phyloP scores from a whole-genome alignment of 2,329 filamentous ascomycete species.

The Venturia asperata region DNA sequence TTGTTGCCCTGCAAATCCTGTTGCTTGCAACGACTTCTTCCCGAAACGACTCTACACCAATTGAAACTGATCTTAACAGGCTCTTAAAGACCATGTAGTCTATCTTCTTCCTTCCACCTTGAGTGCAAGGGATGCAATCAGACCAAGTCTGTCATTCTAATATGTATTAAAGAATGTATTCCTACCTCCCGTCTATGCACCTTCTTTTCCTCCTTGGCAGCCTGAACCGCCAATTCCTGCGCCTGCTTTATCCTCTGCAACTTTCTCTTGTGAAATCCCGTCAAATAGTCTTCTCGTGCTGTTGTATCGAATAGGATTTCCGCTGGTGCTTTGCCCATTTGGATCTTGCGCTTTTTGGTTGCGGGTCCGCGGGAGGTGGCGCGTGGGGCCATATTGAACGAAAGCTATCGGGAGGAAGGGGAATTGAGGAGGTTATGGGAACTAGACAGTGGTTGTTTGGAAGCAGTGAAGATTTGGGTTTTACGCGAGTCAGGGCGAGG shows the following conservation, averaged over 20 bases:
- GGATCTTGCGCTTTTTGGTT: constrained; percentile 29
- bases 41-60: too few species aligned
- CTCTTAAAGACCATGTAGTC: too few species aligned
- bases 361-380: constrained; percentile 5
- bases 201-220: constrained; percentile 69
- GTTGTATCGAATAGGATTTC: constrained; percentile 79
- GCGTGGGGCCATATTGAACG: background rate
- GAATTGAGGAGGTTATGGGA: background rate
- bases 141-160: too few species aligned
- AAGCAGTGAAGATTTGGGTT: background rate
- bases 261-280: constrained; percentile 96
- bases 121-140: too few species aligned
- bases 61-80: too few species aligned
- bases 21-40: too few species aligned
- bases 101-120: too few species aligned
- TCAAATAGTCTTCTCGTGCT: constrained; percentile 79
- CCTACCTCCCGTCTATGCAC: constrained; percentile 67
- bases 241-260: constrained; percentile 75
- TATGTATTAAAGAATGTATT: background rate
- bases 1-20: background rate
- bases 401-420: background rate
- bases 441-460: background rate
- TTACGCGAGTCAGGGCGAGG: background rate
- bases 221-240: constrained; percentile 71
- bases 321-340: constrained; percentile 55